phyloP scores from a whole-genome alignment of 2,329 filamentous ascomycete species.

The Verticillium longisporum region DNA sequence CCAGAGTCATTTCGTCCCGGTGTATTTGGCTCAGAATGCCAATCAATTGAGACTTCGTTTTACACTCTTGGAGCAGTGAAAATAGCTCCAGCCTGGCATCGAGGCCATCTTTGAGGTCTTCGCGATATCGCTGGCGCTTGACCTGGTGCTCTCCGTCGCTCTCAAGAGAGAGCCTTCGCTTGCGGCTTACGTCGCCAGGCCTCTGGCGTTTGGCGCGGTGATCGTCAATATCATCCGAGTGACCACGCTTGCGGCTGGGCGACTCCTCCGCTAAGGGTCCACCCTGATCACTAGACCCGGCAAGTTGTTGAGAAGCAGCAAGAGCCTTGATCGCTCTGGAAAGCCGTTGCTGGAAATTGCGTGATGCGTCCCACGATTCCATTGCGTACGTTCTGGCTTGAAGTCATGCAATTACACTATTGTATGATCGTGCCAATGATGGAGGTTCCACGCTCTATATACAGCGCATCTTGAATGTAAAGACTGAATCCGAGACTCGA shows the following conservation, averaged over 20 bases:
- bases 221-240: no score
- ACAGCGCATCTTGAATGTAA: no score
- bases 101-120: neutral
- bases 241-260: no score
- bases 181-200: no score
- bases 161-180: no score
- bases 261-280: no score
- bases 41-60: neutral
- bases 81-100: neutral
- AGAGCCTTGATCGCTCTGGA: neutral
- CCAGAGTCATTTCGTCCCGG: neutral
- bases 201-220: no score
- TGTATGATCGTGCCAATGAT: neutral
- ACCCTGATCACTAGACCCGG: neutral
- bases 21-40: neutral
- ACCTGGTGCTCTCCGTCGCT: constrained; percentile 5
- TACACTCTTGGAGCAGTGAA: neutral
- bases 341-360: neutral
- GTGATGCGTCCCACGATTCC: neutral
- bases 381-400: neutral
- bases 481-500: no score
- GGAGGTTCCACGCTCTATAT: neutral
- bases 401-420: neutral
- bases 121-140: neutral
- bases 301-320: neutral